These are phyloP conservation scores for Pelargonium hybrid DNA, from an alignment of 441 rosid species.

Conservation along the genomic window DNA sequence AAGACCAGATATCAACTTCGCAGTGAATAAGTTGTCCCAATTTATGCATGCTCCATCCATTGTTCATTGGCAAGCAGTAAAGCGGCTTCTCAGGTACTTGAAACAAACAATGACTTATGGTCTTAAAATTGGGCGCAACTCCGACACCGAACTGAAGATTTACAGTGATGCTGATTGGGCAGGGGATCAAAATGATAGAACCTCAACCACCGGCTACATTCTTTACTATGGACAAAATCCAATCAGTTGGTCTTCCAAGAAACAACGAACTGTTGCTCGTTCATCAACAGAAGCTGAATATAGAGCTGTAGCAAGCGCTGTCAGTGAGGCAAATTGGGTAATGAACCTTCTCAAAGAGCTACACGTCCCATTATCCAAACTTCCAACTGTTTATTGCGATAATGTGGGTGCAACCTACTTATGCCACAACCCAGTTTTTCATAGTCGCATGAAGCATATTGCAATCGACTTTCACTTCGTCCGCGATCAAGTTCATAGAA, in stretches of 20 bases:
- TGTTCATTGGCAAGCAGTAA: background rate
- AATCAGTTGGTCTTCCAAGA: background rate
- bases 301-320: background rate
- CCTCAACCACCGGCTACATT: background rate
- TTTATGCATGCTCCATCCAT: background rate
- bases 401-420: background rate
- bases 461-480: slow-evolving; percentile 3
- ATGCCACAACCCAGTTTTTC: background rate
- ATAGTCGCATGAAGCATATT: background rate
- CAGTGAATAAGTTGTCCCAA: background rate
- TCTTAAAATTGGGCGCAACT: background rate
- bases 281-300: background rate
- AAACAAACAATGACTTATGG: background rate
- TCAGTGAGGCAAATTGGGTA: background rate
- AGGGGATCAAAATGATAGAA: background rate
- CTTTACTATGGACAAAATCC: background rate
- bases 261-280: background rate
- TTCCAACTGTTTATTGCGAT: background rate
- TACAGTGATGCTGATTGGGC: background rate
- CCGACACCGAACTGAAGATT: too few species aligned
- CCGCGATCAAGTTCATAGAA: background rate
- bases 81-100: background rate
- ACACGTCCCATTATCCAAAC: background rate
- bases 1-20: background rate
- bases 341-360: background rate